A percentile compares a stretch with the other conserved stretches of the same genome.
These are phyloP conservation scores for Eimeria tenella DNA, from an alignment of 169 alveolate species.

Conservation along the genomic window DNA sequence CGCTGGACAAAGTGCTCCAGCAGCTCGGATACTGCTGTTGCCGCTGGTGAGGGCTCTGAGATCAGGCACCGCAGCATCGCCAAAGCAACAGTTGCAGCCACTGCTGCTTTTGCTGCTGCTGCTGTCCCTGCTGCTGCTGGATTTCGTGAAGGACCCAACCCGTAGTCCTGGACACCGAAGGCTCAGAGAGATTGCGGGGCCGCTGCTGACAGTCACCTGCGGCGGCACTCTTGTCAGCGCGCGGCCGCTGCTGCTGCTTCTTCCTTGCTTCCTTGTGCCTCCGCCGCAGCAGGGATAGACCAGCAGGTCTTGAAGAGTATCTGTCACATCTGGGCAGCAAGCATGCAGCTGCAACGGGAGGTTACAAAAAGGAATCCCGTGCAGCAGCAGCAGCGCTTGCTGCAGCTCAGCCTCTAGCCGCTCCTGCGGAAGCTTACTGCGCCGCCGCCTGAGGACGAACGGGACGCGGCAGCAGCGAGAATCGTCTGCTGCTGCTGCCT, in stretches of 20 bases:
- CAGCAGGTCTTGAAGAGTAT: conserved; percentile 49
- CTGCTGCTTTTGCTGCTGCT: neutral
- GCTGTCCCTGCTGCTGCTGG: conserved; percentile 20
- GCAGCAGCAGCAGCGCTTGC: conserved; percentile 67
- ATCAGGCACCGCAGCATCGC: neutral
- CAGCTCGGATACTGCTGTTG: neutral
- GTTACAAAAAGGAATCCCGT: conserved; percentile 5
- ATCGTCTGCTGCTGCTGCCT: conserved; percentile 67
- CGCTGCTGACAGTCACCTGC: conserved; percentile 61
- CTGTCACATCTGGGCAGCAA: conserved; percentile 30
- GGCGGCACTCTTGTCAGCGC: conserved; percentile 28
- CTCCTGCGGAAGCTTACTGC: conserved; percentile 54
- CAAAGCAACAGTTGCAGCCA: conserved; percentile 57
- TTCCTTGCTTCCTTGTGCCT: neutral
- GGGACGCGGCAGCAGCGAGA: conserved; percentile 67
- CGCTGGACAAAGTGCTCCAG: neutral
- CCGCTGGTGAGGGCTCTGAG: neutral
- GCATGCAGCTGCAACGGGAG: conserved; percentile 50
- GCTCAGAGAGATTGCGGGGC: conserved; percentile 3
- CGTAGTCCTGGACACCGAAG: conserved; percentile 23
- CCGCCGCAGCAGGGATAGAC: conserved; percentile 63
- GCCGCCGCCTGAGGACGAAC: conserved; percentile 31
- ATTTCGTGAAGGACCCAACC: neutral
- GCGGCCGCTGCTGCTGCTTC: conserved; percentile 52
- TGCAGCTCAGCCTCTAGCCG: conserved; percentile 59